Percentiles rank a stretch among this genome's conserved stretches.
phyloP scores from a whole-genome alignment of 768 basidiomycete species.

The Rickenella mellea region DNA sequence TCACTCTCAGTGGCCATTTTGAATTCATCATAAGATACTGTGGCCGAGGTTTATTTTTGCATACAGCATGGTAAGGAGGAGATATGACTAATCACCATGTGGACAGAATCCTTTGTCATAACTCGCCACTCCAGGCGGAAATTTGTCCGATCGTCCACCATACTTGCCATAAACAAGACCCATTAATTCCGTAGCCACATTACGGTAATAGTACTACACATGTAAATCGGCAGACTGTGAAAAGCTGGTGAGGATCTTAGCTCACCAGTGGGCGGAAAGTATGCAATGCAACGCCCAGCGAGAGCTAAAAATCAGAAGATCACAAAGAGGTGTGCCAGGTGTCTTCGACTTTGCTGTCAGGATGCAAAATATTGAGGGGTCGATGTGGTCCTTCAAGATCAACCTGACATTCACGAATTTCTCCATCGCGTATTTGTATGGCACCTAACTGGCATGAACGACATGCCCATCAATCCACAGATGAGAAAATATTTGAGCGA shows the following conservation, averaged over 20 bases:
- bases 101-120: constrained; percentile 59
- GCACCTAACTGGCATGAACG: constrained; percentile 51
- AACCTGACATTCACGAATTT: constrained; percentile 56
- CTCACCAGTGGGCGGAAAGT: constrained; percentile 55
- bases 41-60: neutral
- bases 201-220: constrained; percentile 52
- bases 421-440: constrained; percentile 57
- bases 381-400: constrained; percentile 60
- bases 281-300: constrained; percentile 49
- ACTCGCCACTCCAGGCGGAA: constrained; percentile 52
- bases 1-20: constrained; percentile 46
- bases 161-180: constrained; percentile 56
- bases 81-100: constrained; percentile 40
- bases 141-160: constrained; percentile 53
- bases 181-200: constrained; percentile 55
- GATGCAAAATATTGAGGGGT: constrained; percentile 61
- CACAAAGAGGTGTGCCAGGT: constrained; percentile 45
- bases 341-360: constrained; percentile 58
- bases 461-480: neutral
- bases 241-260: no score
- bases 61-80: neutral
- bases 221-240: no score
- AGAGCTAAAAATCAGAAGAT: constrained; percentile 56
- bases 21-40: constrained; percentile 53
- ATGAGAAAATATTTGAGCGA: neutral